Conservation (phyloP, 768 basidiomycete genomes). For the Exsudoporus frostii region DNA sequence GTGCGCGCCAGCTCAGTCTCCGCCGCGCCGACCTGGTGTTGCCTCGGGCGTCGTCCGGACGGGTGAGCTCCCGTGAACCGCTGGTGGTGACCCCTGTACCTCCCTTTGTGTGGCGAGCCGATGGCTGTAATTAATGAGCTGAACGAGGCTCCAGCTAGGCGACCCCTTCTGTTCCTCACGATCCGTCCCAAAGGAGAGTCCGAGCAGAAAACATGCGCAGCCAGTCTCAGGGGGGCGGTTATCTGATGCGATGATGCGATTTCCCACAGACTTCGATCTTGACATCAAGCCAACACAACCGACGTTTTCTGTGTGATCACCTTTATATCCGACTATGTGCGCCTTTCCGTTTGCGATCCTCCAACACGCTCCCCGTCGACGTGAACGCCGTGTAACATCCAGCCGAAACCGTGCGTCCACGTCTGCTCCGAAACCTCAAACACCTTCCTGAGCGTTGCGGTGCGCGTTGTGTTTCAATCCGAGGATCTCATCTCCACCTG, state of each 20-base stretch:
- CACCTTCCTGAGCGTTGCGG: constrained; percentile 1
- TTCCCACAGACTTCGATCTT: constrained; percentile 14
- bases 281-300: not conserved
- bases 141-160: too few species aligned
- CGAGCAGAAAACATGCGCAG: too few species aligned
- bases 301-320: not conserved
- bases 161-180: too few species aligned
- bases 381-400: not conserved
- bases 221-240: not conserved
- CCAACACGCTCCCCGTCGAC: not conserved
- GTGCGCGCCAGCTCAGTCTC: not conserved
- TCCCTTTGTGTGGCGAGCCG: not conserved
- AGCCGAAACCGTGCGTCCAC: constrained; percentile 3
- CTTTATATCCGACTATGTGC: not conserved
- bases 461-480: constrained; percentile 11
- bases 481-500: constrained; percentile 11
- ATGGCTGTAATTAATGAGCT: not conserved
- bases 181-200: too few species aligned
- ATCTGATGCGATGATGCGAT: not conserved
- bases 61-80: constrained; percentile 5
- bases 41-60: constrained; percentile 2
- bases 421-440: constrained; percentile 6
- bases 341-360: constrained; percentile 16
- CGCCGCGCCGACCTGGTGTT: constrained; percentile 14
- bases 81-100: not conserved